Percentiles rank a stretch among this genome's conserved stretches.
Conservation (phyloP, 306 rosid species). For the Glycine tomentella region DNA sequence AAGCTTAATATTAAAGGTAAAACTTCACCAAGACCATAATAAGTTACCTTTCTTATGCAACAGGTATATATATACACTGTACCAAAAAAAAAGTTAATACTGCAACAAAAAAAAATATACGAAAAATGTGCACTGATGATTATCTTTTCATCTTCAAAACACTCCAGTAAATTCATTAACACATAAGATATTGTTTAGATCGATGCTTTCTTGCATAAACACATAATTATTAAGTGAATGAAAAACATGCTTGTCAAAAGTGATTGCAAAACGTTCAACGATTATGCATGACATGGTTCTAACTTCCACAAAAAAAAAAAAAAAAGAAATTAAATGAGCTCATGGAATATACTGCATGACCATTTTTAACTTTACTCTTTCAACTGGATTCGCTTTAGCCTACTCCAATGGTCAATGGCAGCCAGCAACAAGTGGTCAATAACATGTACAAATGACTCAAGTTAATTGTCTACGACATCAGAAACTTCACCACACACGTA, state of each 20-base stretch:
- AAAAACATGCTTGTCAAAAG: no score
- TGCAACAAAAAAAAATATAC: no score
- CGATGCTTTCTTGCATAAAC: neutral
- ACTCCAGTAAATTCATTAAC: neutral
- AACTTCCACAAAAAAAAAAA: conserved; percentile 1
- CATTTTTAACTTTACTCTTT: conserved; percentile 1
- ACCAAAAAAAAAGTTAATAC: no score
- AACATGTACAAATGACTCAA: neutral
- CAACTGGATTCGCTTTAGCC: neutral
- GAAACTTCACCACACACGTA: neutral
- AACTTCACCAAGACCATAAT: neutral
- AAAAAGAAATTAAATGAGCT: neutral
- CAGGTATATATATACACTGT: no score
- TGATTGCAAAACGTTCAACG: conserved; percentile 6
- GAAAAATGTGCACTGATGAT: neutral
- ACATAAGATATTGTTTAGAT: neutral
- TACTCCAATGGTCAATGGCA: neutral
- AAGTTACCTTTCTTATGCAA: neutral
- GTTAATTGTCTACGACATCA: conserved; percentile 18
- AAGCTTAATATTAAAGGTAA: neutral
- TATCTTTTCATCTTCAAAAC: neutral
- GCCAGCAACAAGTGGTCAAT: neutral
- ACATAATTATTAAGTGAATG: no score
- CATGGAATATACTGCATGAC: conserved; percentile 14
- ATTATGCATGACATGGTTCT: conserved; percentile 18